A percentile compares a stretch with the other conserved stretches of the same genome.
Evolutionary conservation across 169 alveolate species (phyloP).

Genomic region (Cryptosporidium tyzzeri): DNA sequence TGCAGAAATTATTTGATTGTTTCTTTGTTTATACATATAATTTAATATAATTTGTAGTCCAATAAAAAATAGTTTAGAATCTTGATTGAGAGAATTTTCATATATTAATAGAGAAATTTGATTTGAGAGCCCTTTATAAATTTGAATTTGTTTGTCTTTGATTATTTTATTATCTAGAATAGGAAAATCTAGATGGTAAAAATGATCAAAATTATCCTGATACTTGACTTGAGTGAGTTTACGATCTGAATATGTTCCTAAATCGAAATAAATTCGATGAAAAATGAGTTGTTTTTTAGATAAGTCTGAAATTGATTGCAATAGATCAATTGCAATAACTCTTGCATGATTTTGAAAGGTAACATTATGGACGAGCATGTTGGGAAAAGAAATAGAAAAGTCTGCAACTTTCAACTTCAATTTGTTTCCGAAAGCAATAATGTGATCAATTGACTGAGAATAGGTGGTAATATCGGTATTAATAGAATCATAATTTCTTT

Average conservation of each 20-base stretch:
- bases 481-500: not conserved
- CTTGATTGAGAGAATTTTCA: not conserved
- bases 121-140: not conserved
- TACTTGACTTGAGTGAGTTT: not conserved
- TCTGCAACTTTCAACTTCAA: not conserved
- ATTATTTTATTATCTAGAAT: not conserved
- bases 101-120: not conserved
- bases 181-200: not conserved
- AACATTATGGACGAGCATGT: not conserved
- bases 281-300: not conserved
- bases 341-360: not conserved
- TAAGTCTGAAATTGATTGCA: not conserved
- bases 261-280: not conserved
- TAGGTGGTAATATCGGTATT: not conserved
- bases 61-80: conserved; percentile 14
- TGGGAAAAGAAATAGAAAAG: not conserved
- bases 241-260: not conserved
- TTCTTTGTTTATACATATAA: conserved; percentile 30
- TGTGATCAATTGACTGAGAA: not conserved
- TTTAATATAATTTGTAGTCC: conserved; percentile 20
- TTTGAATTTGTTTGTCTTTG: not conserved
- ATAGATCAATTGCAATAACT: not conserved
- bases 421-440: not conserved
- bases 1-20: not conserved
- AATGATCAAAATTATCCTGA: not conserved